Conservation (phyloP, 306 rosid genomes). For the Rubus parviflorus region DNA sequence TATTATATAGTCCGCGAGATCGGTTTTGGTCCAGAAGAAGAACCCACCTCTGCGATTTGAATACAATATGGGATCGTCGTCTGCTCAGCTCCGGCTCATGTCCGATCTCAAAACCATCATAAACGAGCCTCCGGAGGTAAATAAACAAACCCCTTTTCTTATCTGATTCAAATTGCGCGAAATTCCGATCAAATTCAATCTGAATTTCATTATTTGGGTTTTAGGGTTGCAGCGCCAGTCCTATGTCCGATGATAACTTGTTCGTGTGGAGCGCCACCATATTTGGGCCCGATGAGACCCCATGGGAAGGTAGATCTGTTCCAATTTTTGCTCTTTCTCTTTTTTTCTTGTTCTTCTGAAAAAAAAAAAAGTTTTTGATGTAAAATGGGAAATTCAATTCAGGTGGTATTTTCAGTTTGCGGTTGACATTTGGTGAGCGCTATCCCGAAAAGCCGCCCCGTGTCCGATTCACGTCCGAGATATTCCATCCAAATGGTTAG, state of each 20-base stretch:
- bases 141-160: background rate
- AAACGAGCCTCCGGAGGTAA: conserved; percentile 30
- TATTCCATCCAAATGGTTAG: conserved; percentile 36
- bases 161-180: background rate
- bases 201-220: background rate
- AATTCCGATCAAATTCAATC: conserved; percentile 1
- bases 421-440: conserved; percentile 31
- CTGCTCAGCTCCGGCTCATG: conserved; percentile 37
- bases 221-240: conserved; percentile 38
- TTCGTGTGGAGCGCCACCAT: conserved; percentile 38
- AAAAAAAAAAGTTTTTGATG: background rate
- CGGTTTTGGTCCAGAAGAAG: background rate
- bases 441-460: conserved; percentile 38
- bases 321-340: background rate
- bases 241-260: conserved; percentile 29
- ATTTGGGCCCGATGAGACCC: conserved; percentile 36
- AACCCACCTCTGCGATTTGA: background rate
- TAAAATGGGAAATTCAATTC: background rate
- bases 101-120: conserved; percentile 31
- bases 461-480: conserved; percentile 32
- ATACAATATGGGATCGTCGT: conserved; percentile 21
- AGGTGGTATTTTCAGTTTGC: conserved; percentile 34
- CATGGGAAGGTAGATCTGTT: conserved; percentile 33
- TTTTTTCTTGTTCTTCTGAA: background rate
- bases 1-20: background rate